Percentiles rank a stretch among this genome's conserved stretches.
phyloP scores from a whole-genome alignment of 129 eudicot genomes.

The Lactuca saligna region DNA sequence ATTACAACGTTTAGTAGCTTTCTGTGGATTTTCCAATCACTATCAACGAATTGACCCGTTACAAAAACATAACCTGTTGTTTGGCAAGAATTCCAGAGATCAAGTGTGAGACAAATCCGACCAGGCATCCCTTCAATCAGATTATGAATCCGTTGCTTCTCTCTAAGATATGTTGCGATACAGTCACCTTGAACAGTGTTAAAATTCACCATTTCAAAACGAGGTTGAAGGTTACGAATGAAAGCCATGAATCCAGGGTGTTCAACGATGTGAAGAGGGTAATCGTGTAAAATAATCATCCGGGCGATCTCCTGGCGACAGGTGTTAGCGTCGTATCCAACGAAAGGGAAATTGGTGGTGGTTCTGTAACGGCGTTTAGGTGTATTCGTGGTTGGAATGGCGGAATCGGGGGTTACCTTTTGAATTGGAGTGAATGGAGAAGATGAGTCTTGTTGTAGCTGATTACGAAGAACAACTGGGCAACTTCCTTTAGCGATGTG shows the following conservation, averaged over 20 bases:
- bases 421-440: slow-evolving; percentile 63
- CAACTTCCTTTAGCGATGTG: slow-evolving; percentile 96
- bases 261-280: slow-evolving; percentile 94
- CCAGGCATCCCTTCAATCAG: slow-evolving; percentile 86
- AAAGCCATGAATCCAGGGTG: slow-evolving; percentile 88
- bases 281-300: slow-evolving; percentile 89
- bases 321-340: slow-evolving; percentile 69
- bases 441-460: slow-evolving; percentile 35
- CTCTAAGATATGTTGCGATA: slow-evolving; percentile 75
- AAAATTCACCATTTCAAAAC: slow-evolving; percentile 77
- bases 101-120: slow-evolving; percentile 72
- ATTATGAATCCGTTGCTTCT: slow-evolving; percentile 68
- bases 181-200: slow-evolving; percentile 87
- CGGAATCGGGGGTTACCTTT: slow-evolving; percentile 34
- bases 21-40: slow-evolving; percentile 82
- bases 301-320: slow-evolving; percentile 86
- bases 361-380: slow-evolving; percentile 80
- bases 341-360: slow-evolving; percentile 44
- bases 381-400: slow-evolving; percentile 35
- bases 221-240: slow-evolving; percentile 78
- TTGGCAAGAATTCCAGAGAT: slow-evolving; percentile 75
- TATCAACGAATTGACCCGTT: slow-evolving; percentile 77
- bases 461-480: slow-evolving; percentile 62
- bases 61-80: slow-evolving; percentile 75
- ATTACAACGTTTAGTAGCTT: slow-evolving; percentile 53